phyloP scores from a whole-genome alignment of 306 rosid genomes.

The Trifolium subterraneum region DNA sequence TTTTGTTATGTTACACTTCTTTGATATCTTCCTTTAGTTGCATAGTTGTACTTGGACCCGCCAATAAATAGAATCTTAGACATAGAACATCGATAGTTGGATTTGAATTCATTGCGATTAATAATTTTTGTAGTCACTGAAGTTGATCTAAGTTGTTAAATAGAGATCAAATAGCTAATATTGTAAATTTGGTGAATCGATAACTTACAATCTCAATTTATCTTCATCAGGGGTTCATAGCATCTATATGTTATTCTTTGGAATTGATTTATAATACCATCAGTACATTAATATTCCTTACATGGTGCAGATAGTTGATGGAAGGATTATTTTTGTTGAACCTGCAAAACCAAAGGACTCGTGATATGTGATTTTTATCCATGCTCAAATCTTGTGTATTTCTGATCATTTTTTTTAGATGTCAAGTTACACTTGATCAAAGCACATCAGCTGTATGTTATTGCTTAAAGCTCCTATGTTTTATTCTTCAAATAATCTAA shows the following conservation, averaged over 20 bases:
- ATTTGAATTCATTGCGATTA: not conserved
- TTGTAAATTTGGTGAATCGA: not conserved
- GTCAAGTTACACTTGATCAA: not conserved
- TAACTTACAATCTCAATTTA: not conserved
- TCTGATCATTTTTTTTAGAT: not conserved
- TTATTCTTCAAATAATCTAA: not conserved
- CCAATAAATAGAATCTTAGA: not conserved
- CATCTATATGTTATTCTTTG: constrained; percentile 11
- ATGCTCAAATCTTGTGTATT: not conserved
- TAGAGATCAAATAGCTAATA: not conserved
- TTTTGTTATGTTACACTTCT: not conserved
- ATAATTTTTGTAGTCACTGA: not conserved
- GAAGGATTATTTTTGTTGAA: constrained; percentile 78
- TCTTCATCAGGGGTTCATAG: not conserved
- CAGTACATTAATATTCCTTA: not conserved
- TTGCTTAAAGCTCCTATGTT: not conserved
- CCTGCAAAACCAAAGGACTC: constrained; percentile 49
- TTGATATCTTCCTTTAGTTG: not conserved
- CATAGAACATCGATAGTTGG: not conserved
- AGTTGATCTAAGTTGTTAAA: not conserved
- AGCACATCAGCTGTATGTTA: not conserved
- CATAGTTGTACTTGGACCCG: not conserved
- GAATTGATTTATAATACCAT: constrained; percentile 17
- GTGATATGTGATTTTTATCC: not conserved
- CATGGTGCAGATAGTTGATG: constrained; percentile 64